phyloP scores from a whole-genome alignment of 1,284 basidiomycete genomes.

The Ganoderma lucidum region DNA sequence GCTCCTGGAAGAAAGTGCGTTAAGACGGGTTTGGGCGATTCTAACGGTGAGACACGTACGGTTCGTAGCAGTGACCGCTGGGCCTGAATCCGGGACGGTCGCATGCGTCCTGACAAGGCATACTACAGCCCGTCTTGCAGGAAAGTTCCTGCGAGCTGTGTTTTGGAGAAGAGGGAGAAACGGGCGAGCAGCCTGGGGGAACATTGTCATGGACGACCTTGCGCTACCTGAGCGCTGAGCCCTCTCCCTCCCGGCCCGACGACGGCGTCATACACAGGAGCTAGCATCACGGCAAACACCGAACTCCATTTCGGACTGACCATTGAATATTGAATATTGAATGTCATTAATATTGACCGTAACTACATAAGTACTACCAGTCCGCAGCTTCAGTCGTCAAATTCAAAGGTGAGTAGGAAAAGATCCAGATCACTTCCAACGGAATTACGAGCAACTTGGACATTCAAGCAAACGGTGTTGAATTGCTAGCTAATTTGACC shows the following conservation, averaged over 20 bases:
- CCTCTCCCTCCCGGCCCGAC: too few species aligned
- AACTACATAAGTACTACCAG: too few species aligned
- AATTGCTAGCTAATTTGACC: too few species aligned
- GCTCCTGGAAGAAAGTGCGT: conserved; percentile 64
- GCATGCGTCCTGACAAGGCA: conserved; percentile 28
- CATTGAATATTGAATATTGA: too few species aligned
- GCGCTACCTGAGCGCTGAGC: not conserved
- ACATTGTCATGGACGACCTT: conserved; percentile 20
- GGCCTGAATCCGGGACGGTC: conserved; percentile 33
- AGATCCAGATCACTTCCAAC: too few species aligned
- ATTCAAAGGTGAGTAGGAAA: too few species aligned
- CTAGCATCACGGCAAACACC: not conserved
- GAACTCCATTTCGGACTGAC: not conserved
- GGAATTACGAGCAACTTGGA: too few species aligned
- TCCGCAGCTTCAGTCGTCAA: too few species aligned
- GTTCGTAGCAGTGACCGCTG: conserved; percentile 43
- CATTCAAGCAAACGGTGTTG: too few species aligned
- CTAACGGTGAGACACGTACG: conserved; percentile 34
- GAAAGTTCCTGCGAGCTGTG: conserved; percentile 20
- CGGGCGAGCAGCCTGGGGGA: conserved; percentile 27
- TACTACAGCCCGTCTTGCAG: conserved; percentile 2
- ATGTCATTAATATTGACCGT: too few species aligned
- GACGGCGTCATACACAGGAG: not conserved
- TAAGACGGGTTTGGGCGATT: conserved; percentile 6
- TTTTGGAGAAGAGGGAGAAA: conserved; percentile 23